phyloP scores from a whole-genome alignment of 345 rosid species.

The Nephelium lappaceum region DNA sequence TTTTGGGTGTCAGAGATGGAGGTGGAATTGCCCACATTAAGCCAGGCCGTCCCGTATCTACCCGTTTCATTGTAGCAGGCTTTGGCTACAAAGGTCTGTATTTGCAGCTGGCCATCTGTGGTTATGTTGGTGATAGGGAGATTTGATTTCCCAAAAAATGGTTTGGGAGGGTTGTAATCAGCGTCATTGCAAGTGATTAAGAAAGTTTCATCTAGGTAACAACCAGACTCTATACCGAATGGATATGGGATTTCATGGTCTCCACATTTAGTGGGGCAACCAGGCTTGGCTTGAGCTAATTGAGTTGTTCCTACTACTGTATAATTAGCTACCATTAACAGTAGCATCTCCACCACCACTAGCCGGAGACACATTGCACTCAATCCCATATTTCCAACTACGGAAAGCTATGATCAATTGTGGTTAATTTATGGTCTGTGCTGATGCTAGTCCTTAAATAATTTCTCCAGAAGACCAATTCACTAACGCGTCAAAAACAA shows the following conservation, averaged over 20 bases:
- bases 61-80: neutral
- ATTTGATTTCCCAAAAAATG: neutral
- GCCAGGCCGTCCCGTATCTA: rapidly evolving
- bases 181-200: conserved; percentile 2
- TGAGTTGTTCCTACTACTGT: neutral
- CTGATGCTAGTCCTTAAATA: too few species aligned
- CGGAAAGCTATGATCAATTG: too few species aligned
- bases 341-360: neutral
- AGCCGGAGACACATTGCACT: neutral
- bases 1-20: neutral
- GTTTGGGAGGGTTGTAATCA: neutral
- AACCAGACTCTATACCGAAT: conserved; percentile 13
- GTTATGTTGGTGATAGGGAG: neutral
- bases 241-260: conserved; percentile 16
- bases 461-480: too few species aligned
- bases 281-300: neutral
- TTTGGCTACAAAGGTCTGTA: neutral
- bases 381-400: too few species aligned
- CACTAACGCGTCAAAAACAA: too few species aligned
- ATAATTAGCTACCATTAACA: neutral
- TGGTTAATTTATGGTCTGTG: too few species aligned
- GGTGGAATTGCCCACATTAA: neutral
- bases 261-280: too few species aligned
- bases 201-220: conserved; percentile 17
- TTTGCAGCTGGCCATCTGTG: neutral